A percentile compares a stretch with the other conserved stretches of the same genome.
Conservation (phyloP, 495 filamentous ascomycete genomes). For the Podospora didyma region DNA sequence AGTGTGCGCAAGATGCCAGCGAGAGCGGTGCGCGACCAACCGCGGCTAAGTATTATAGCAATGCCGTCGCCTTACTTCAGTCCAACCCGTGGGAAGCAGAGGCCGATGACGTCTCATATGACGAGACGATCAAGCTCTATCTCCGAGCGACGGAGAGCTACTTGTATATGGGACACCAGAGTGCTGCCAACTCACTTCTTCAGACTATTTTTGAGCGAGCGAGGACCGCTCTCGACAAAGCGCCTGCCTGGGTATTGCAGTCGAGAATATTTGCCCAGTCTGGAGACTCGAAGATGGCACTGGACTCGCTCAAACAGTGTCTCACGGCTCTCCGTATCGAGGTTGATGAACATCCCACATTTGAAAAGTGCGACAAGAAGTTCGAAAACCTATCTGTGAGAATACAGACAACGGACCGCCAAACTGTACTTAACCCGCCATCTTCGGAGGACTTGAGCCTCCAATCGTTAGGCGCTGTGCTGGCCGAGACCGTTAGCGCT, state of each 20-base stretch:
- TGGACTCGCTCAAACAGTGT: slow-evolving; percentile 63
- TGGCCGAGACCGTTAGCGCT: slow-evolving; percentile 73
- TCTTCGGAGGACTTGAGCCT: slow-evolving; percentile 50
- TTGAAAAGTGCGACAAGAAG: slow-evolving; percentile 68
- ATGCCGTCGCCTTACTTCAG: slow-evolving; percentile 74
- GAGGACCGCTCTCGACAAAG: slow-evolving; percentile 66
- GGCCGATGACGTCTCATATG: slow-evolving; percentile 69
- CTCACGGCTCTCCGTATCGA: slow-evolving; percentile 62
- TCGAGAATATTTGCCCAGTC: slow-evolving; percentile 70
- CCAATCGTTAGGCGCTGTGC: slow-evolving; percentile 65
- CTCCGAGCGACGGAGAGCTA: slow-evolving; percentile 76
- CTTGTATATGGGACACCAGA: slow-evolving; percentile 66
- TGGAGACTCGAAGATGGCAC: slow-evolving; percentile 64
- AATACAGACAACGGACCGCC: slow-evolving; percentile 57
- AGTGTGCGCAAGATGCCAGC: slow-evolving; percentile 69
- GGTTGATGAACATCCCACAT: slow-evolving; percentile 60
- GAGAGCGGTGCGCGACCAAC: slow-evolving; percentile 77
- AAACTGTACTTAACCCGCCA: slow-evolving; percentile 49
- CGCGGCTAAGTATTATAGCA: slow-evolving; percentile 71
- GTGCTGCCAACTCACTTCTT: slow-evolving; percentile 60
- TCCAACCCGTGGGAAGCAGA: slow-evolving; percentile 70
- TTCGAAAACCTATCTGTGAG: slow-evolving; percentile 59
- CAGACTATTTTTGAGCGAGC: slow-evolving; percentile 61
- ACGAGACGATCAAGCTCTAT: slow-evolving; percentile 75
- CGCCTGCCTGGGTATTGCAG: slow-evolving; percentile 71